Evolutionary conservation across 352 stramenopile species (phyloP).

Genomic region (Phytopythium litorale): DNA sequence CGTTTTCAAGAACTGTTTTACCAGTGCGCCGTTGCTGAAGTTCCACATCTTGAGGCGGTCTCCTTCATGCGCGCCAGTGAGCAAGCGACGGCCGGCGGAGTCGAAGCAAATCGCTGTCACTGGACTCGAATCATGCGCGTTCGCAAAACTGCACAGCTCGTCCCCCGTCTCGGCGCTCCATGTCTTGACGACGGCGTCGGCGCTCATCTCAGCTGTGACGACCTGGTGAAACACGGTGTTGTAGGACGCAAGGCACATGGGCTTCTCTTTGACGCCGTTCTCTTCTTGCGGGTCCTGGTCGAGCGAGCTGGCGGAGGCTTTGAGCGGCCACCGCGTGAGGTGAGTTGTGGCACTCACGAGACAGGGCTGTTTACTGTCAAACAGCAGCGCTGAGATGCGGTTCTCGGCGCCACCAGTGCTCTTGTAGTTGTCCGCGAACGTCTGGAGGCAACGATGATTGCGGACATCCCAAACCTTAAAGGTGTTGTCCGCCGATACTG

Average conservation of each 20-base stretch:
- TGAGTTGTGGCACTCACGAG: constrained; percentile 69
- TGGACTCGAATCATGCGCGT: constrained; percentile 55
- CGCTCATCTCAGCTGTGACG: constrained; percentile 70
- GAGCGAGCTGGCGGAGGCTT: constrained; percentile 16
- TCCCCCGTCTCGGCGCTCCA: constrained; percentile 85
- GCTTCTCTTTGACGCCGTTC: constrained; percentile 34
- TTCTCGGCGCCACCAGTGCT: constrained; percentile 54
- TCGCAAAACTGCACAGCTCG: constrained; percentile 77
- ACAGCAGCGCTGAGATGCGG: constrained; percentile 61
- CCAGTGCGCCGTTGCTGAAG: constrained; percentile 83
- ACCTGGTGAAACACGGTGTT: constrained; percentile 85
- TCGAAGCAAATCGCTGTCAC: constrained; percentile 86
- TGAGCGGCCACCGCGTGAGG: constrained; percentile 65
- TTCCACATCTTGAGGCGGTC: constrained; percentile 87
- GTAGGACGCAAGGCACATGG: constrained; percentile 62
- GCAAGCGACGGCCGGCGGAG: constrained; percentile 60
- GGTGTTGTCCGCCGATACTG: constrained; percentile 74
- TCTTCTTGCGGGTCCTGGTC: constrained; percentile 36
- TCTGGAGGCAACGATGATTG: constrained; percentile 79
- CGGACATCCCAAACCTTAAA: constrained; percentile 85
- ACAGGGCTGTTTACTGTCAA: constrained; percentile 59
- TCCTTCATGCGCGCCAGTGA: constrained; percentile 81
- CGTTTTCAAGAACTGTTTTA: constrained; percentile 81
- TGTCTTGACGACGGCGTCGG: constrained; percentile 75
- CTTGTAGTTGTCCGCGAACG: constrained; percentile 61